phyloP scores from a whole-genome alignment of 257 asterid genomes.

The Phtheirospermum japonicum region DNA sequence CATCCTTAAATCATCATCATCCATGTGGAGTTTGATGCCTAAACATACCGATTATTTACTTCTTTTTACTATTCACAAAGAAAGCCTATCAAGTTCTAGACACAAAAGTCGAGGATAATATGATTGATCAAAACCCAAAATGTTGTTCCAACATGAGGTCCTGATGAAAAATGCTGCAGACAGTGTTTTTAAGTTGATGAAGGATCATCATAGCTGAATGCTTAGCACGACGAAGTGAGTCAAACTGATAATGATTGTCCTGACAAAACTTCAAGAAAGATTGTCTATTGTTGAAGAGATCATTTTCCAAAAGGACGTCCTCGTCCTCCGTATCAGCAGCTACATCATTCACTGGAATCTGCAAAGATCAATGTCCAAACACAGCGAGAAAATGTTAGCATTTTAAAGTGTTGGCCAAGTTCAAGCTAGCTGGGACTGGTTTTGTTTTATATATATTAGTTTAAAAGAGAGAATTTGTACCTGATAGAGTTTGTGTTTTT shows the following conservation, averaged over 20 bases:
- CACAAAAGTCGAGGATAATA: no score
- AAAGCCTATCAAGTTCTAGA: no score
- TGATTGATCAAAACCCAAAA: no score
- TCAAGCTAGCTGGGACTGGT: no score
- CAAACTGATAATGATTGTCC: conserved; percentile 56
- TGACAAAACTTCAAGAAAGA: conserved; percentile 67
- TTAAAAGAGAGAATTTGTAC: conserved; percentile 35
- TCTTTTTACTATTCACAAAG: no score
- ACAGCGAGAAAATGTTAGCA: neutral
- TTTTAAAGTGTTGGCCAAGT: no score
- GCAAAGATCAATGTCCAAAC: conserved; percentile 15
- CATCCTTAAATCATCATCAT: no score
- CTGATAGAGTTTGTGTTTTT: conserved; percentile 49
- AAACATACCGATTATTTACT: no score
- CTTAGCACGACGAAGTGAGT: conserved; percentile 69
- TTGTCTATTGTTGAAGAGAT: conserved; percentile 48
- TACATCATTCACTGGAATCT: conserved; percentile 40
- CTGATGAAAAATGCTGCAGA: conserved; percentile 39
- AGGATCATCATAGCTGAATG: conserved; percentile 84
- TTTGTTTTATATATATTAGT: no score
- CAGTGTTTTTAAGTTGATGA: conserved; percentile 41
- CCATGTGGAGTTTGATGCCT: no score
- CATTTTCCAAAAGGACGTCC: conserved; percentile 44
- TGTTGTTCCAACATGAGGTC: no score
- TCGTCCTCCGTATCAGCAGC: conserved; percentile 47